These are phyloP conservation scores for Boletus rufocinnamomeus DNA, from an alignment of 768 basidiomycete species.

Conservation along the genomic window DNA sequence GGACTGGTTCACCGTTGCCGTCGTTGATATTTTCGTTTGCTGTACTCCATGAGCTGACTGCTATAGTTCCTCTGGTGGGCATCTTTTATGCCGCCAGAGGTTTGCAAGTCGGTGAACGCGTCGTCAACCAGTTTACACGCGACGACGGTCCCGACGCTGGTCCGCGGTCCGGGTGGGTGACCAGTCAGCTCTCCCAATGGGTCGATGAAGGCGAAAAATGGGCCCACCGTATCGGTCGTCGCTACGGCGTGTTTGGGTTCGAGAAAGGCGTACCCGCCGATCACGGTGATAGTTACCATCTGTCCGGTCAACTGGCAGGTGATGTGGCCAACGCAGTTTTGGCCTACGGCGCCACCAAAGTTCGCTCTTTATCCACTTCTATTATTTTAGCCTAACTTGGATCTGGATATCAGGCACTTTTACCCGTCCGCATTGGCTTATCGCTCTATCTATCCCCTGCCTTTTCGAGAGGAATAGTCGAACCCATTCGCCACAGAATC, in stretches of 20 bases:
- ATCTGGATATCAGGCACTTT: slow-evolving; percentile 53
- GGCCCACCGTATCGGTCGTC: slow-evolving; percentile 67
- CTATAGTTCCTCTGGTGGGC: slow-evolving; percentile 71
- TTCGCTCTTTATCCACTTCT: slow-evolving; percentile 29
- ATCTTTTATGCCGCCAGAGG: slow-evolving; percentile 70
- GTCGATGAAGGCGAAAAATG: slow-evolving; percentile 75
- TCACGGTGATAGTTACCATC: slow-evolving; percentile 5
- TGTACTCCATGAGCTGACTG: slow-evolving; percentile 84
- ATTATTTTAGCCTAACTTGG: not conserved
- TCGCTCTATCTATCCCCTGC: slow-evolving; percentile 74
- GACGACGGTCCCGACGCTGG: slow-evolving; percentile 18
- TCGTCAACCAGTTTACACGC: slow-evolving; percentile 47
- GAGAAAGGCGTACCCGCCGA: slow-evolving; percentile 45
- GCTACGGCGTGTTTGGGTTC: slow-evolving; percentile 83
- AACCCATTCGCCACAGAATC: slow-evolving; percentile 51
- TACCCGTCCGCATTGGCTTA: slow-evolving; percentile 70
- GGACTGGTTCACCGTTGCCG: slow-evolving; percentile 74
- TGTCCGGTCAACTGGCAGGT: slow-evolving; percentile 54
- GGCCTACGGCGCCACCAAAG: slow-evolving; percentile 82
- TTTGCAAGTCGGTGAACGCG: slow-evolving; percentile 66
- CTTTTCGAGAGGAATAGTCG: slow-evolving; percentile 67
- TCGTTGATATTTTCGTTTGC: slow-evolving; percentile 79
- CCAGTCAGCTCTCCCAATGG: slow-evolving; percentile 54
- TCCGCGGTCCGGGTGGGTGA: slow-evolving; percentile 41
- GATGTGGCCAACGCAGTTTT: slow-evolving; percentile 82